These are phyloP conservation scores for Anaeromyces robustus DNA, from an alignment of 192 early-diverging fungal genomes.

Conservation along the genomic window DNA sequence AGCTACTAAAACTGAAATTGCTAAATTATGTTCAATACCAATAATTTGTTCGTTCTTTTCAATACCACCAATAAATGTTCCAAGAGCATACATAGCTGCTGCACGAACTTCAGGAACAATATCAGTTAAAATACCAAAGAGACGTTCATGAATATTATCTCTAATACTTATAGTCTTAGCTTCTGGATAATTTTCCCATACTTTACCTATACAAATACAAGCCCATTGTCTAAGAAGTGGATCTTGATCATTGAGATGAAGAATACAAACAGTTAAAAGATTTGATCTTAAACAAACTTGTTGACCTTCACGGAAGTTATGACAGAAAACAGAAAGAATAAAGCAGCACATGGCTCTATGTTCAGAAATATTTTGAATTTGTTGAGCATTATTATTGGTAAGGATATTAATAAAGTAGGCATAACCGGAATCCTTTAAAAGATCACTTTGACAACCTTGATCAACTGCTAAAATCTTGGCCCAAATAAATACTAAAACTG, in stretches of 20 bases:
- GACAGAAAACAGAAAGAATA: constrained; percentile 83
- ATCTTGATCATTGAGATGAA: constrained; percentile 53
- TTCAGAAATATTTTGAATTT: constrained; percentile 62
- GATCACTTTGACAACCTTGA: constrained; percentile 67
- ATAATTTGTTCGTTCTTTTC: constrained; percentile 50
- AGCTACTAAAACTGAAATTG: constrained; percentile 41
- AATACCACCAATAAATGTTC: constrained; percentile 57
- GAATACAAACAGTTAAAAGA: constrained; percentile 44
- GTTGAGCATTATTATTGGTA: constrained; percentile 45
- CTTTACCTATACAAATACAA: constrained; percentile 66
- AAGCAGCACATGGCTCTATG: constrained; percentile 92
- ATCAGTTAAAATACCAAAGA: constrained; percentile 43
- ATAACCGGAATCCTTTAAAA: constrained; percentile 81
- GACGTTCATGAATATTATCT: constrained; percentile 40
- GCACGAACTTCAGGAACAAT: constrained; percentile 68
- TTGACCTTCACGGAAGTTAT: constrained; percentile 67
- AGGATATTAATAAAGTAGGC: constrained; percentile 86
- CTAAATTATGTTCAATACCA: constrained; percentile 57
- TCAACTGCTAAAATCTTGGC: constrained; percentile 90
- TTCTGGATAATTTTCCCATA: constrained; percentile 65
- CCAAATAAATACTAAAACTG: constrained; percentile 94
- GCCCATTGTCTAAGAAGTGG: constrained; percentile 78
- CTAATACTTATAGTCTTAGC: constrained; percentile 43
- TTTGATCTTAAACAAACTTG: constrained; percentile 60
- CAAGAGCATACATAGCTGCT: constrained; percentile 62